Conservation (phyloP, 495 filamentous ascomycete genomes). For the Massariosphaeria phaeospora region DNA sequence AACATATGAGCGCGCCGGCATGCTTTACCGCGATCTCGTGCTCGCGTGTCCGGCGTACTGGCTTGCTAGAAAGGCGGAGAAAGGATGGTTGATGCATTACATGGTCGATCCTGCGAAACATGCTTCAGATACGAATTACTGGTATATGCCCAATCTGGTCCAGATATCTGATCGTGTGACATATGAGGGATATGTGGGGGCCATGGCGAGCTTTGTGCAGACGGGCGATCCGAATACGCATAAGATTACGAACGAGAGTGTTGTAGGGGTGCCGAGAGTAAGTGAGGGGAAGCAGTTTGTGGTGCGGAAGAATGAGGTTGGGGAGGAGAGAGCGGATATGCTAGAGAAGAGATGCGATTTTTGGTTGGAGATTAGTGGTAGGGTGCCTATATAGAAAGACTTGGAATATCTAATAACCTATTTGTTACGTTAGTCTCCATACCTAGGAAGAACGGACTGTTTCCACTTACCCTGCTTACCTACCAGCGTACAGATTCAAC, state of each 20-base stretch:
- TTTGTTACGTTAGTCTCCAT: too few species aligned
- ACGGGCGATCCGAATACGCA: slow-evolving; percentile 56
- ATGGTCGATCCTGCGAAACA: slow-evolving; percentile 56
- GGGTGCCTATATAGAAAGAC: slow-evolving; percentile 35
- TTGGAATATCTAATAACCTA: too few species aligned
- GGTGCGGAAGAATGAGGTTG: slow-evolving; percentile 28
- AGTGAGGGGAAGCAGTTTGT: slow-evolving; percentile 48
- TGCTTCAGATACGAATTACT: slow-evolving; percentile 56
- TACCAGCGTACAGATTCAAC: slow-evolving; percentile 4
- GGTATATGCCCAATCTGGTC: slow-evolving; percentile 53
- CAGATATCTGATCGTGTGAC: slow-evolving; percentile 50
- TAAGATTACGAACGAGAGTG: slow-evolving; percentile 49
- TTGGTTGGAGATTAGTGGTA: slow-evolving; percentile 41
- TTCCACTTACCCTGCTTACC: too few species aligned
- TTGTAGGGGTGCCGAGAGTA: slow-evolving; percentile 46
- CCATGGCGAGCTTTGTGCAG: slow-evolving; percentile 56
- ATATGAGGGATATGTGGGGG: slow-evolving; percentile 55
- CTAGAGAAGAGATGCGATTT: slow-evolving; percentile 51
- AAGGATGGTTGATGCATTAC: slow-evolving; percentile 55
- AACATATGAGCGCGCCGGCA: slow-evolving; percentile 47
- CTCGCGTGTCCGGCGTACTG: slow-evolving; percentile 58
- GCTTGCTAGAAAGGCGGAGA: slow-evolving; percentile 47
- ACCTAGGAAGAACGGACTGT: too few species aligned
- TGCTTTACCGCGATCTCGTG: slow-evolving; percentile 56
- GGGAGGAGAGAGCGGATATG: slow-evolving; percentile 24